Base-by-base conservation (phyloP, 225 moss, liverwort and hornwort genomes). In the Lunularia cruciata region DNA sequence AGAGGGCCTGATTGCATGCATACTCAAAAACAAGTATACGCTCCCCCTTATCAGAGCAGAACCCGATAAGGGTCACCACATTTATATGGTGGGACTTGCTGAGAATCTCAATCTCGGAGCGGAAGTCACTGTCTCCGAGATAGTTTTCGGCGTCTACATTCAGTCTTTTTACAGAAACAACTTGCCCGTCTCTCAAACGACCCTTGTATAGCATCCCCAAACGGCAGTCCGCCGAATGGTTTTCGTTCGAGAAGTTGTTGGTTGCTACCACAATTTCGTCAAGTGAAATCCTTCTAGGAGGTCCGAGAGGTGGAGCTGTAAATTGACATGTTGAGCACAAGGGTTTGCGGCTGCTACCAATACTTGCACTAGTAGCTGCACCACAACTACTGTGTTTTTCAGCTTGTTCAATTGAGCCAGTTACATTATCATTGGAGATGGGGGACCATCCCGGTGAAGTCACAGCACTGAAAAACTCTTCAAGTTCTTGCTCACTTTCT, bases 41-140 rank as follows among this genome's bases (percentile, higher is more conserved):
- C n/a, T 64, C 45, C 2, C 19, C 64, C 2, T 31, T 30, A 22
- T 64, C 64, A 11, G 3, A 12, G 46, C 46, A 47, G 28, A 25
- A 64, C 0, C 64, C 64, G 45, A 64, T 42, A 4, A 64, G 64
- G 14, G 64, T 64, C 7, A 64, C 64, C 2, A 64, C 46, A 47
- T 64, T 64, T 3, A 26, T 20, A 14, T 64, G 64, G 33, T 47
- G 27, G 1, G 46, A 43, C 1, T 25, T 43, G 14, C 30, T 43
- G 15, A 64, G 46, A 64, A 64, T 64, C 9, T 64, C 30, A 31
- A 64, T 47, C 46, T 64, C 64, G 3, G 43, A 27, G 10, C 11
- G 14, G 18, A 45, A 63, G 11, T 42, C 26, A 3, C 3, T 9
- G 5, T 64, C 26, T 3, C 26, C 16, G 1, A 13, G 27, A 31